These are phyloP conservation scores for Phalaenopsis hybrid DNA, from an alignment of 116 monocot species.

Conservation along the genomic window DNA sequence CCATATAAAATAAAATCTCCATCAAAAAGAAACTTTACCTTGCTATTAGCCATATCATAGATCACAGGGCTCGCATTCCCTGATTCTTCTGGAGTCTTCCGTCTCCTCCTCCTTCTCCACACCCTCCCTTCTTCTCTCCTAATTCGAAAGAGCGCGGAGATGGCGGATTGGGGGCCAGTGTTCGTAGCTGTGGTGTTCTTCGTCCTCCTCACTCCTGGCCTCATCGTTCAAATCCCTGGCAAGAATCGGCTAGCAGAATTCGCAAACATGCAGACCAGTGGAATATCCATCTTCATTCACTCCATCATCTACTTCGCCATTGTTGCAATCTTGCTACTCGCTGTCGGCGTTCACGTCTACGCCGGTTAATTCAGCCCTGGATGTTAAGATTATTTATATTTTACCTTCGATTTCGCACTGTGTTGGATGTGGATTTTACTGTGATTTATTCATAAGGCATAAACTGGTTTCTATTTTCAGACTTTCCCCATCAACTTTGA, in stretches of 20 bases:
- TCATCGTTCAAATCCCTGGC: constrained; percentile 31
- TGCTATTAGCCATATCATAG: too few species aligned
- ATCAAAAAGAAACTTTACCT: too few species aligned
- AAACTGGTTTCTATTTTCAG: neutral
- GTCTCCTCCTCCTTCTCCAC: neutral
- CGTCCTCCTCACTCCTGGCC: constrained; percentile 30
- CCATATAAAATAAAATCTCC: too few species aligned
- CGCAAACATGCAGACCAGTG: constrained; percentile 26
- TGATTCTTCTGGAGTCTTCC: neutral
- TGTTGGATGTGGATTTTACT: neutral
- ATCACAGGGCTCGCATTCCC: too few species aligned
- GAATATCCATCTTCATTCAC: constrained; percentile 28
- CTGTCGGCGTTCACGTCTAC: constrained; percentile 28
- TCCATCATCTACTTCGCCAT: constrained; percentile 32
- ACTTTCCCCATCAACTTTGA: neutral
- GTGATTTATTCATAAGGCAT: neutral
- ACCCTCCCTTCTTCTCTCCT: neutral
- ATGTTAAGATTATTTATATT: neutral
- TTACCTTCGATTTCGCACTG: neutral
- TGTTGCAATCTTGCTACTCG: constrained; percentile 29
- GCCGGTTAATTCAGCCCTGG: constrained; percentile 12
- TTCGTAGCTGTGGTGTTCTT: constrained; percentile 32
- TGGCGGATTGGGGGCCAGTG: constrained; percentile 43
- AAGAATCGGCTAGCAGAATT: constrained; percentile 21
- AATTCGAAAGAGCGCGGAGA: neutral